Conservation (phyloP, 2,329 filamentous ascomycete genomes). For the Allantophomopsis lycopodina region DNA sequence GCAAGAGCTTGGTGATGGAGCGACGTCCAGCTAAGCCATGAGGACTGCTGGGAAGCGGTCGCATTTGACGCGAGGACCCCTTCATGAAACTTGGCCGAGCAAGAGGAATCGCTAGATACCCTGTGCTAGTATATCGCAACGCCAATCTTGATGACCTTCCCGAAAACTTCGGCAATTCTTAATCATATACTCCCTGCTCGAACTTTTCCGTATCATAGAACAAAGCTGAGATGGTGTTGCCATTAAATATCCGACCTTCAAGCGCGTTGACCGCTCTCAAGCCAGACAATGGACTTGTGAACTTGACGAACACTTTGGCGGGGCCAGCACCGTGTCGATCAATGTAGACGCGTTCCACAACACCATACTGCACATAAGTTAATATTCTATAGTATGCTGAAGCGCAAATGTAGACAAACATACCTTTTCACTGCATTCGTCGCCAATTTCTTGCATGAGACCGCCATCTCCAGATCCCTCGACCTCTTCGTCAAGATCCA, state of each 20-base stretch:
- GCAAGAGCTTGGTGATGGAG: too few species aligned
- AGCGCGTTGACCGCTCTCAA: conserved; percentile 81
- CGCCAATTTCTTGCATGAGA: conserved; percentile 86
- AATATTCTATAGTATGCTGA: conserved; percentile 1
- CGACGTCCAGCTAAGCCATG: too few species aligned
- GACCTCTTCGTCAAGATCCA: conserved; percentile 71
- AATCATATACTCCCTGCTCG: conserved; percentile 46
- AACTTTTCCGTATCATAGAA: conserved; percentile 81
- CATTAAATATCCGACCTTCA: conserved; percentile 78
- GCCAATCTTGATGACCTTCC: too few species aligned
- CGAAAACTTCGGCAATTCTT: conserved; percentile 2
- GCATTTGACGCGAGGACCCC: too few species aligned
- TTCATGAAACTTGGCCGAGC: too few species aligned
- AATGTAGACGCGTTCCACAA: conserved; percentile 68
- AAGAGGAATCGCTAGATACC: too few species aligned
- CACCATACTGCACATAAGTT: conserved; percentile 48
- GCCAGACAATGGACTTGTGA: conserved; percentile 73
- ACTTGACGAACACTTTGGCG: conserved; percentile 79
- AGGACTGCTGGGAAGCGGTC: too few species aligned
- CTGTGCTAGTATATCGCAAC: too few species aligned
- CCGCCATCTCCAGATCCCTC: conserved; percentile 42
- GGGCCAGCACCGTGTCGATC: conserved; percentile 39
- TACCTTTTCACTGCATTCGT: conserved; percentile 77
- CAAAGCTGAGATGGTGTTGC: conserved; percentile 66
- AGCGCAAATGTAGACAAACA: conserved; percentile 2